Base-by-base conservation (phyloP, 495 filamentous ascomycete species). In the Aspergillus affinis region DNA sequence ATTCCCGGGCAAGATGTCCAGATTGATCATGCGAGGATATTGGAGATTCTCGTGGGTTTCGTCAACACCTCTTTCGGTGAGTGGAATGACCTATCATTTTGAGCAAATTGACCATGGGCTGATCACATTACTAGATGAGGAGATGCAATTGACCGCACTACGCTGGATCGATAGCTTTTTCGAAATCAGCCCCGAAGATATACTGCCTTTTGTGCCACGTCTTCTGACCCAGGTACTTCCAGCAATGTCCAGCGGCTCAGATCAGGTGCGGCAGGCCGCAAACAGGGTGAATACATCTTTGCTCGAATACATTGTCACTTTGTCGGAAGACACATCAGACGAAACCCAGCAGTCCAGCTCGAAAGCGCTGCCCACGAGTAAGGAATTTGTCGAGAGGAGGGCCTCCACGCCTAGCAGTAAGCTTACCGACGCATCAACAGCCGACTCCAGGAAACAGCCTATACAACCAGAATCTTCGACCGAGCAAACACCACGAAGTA, bases 111-210 rank as follows among this genome's bases (percentile, higher is more conserved):
- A n/a, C 18, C 26, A 44, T 19, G 27, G 29, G 48, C 59, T 61
- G 10, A 65, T 52, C 23, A 18, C 8, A 53, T 55, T 44, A 48
- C 10, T 64, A 79, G 93, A 97, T 65, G 91, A 97, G 71, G 90
- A 97, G 65, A 90, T 94, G 57, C 85, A 96, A 65, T 78, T 97
- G 48, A 94, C 93, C 51, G 90, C 94, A 12, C 79, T 99, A 19
- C 86, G 92, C 46, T 99, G 95, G 95, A 91, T 97, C 63, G 93
- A 97, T 60, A 88, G 87, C 48, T 97, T 99, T 68, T 91, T 99
- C 62, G 93, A 97, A 47, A 96, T 99, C 49, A 97, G 91, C 63
- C 93, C 94, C 5, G 95, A 97, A 70, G 95, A 98, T 63, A 93
- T 99, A n/a, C 82, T 99, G 41, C 88, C 88, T 2, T 98, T 98